Conservation (phyloP, 345 rosid species). For the Corymbia maculata region DNA sequence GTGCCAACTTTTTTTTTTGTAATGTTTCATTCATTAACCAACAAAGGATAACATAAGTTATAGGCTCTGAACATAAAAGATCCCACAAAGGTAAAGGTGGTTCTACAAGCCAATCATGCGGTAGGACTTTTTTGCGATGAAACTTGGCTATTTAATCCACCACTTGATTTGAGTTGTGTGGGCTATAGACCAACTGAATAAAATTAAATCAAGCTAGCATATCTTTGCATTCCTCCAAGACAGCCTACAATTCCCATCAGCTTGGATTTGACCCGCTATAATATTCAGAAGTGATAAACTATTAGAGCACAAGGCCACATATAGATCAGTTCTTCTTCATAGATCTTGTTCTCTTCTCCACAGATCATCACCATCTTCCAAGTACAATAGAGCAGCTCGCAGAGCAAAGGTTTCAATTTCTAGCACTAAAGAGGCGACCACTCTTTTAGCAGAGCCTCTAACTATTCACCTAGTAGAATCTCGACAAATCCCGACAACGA, state of each 20-base stretch:
- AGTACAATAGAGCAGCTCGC: neutral
- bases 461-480: neutral
- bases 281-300: neutral
- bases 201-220: neutral
- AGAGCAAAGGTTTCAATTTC: neutral
- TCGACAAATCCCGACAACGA: neutral
- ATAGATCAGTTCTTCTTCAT: neutral
- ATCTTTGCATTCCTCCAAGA: neutral
- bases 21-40: neutral
- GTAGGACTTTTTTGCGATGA: neutral
- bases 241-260: neutral
- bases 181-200: neutral
- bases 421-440: neutral
- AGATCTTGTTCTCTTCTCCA: neutral
- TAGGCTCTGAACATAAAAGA: neutral
- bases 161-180: neutral
- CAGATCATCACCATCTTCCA: neutral
- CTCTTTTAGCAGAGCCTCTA: neutral
- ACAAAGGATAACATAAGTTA: neutral
- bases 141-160: neutral
- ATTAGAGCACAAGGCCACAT: neutral
- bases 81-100: neutral
- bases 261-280: neutral
- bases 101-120: neutral
- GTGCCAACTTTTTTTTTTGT: no score